Evolutionary conservation across 2,329 filamentous ascomycete genomes (phyloP), one percentile per base, ranked within the genome.

Genomic region (Paracorniculantispora psalliotae): DNA sequence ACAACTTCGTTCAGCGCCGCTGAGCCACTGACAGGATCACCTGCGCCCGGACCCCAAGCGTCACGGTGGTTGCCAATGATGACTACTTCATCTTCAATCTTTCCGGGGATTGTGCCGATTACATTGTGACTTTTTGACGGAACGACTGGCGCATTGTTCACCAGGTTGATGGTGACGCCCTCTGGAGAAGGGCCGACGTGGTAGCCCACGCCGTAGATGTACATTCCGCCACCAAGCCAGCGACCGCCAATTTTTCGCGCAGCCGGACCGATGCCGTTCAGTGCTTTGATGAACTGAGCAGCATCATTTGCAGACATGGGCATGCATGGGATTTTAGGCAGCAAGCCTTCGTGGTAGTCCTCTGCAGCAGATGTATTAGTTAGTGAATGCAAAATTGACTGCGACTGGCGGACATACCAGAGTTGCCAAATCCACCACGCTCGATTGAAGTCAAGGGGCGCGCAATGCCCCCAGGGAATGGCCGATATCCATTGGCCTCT

Each of bases 41-140:
- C 89, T n/a, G 91, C 90, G n/a, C 91, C 90, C 48, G 88, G 83
- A 69, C 92, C 87, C 90, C 90, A 93, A 0, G 90, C 88, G 71
- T 94, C 91, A 26, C 90, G 82, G 67, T 94, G 91, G 65, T 93
- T 94, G 4, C 91, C 90, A 56, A 92, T 76, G 5, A 69, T 67
- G 10, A 96, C 78, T 35, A 94, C 90, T 66, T 93, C 90, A 61
- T 92, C 88, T 0, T 82, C 72, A 49, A 91, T 82, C 1, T 86
- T 87, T 8, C 91, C 91, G 63, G 92, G 92, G 68, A 96, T 89
- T 28, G 89, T 77, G 23, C 89, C 91, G 63, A 96, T 91, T 0
- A 91, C 85, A 63, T 96, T 86, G 84, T 89, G 91, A 19, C 43
- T 48, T 15, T 39, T 15, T 4, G 23, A 39, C 8, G 53, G 9